Percentiles rank a stretch among this genome's conserved stretches.
These are phyloP conservation scores for Coelastrella sp. DNA, from an alignment of 139 green algal species.

Conservation along the genomic window DNA sequence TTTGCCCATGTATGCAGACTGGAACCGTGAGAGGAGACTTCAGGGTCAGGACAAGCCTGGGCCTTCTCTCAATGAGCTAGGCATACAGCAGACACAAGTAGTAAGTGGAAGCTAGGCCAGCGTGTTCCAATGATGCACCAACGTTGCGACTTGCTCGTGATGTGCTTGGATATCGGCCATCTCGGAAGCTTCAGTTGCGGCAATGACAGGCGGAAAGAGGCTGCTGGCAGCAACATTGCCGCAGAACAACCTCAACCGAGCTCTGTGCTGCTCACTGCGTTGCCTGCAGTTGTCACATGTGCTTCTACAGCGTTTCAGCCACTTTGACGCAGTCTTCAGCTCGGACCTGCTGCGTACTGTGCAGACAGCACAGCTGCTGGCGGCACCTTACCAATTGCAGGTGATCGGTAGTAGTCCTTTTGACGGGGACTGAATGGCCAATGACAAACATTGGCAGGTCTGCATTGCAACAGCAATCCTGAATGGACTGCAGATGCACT, in stretches of 20 bases:
- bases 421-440: too few species aligned
- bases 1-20: neutral
- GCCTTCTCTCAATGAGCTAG: neutral
- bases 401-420: too few species aligned
- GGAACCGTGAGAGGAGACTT: constrained; percentile 16
- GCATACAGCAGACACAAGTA: neutral
- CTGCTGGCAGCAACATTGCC: too few species aligned
- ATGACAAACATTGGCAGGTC: too few species aligned
- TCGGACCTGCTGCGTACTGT: constrained; percentile 40
- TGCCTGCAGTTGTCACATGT: neutral
- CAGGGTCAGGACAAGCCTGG: constrained; percentile 14
- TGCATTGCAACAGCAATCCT: too few species aligned
- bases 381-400: constrained; percentile 19
- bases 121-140: neutral
- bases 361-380: constrained; percentile 42
- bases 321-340: constrained; percentile 42
- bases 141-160: too few species aligned
- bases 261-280: too few species aligned
- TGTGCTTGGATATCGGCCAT: too few species aligned
- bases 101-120: neutral
- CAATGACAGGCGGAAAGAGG: too few species aligned
- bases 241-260: neutral
- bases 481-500: too few species aligned
- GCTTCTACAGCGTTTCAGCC: neutral
- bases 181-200: too few species aligned